phyloP scores from a whole-genome alignment of 192 early-diverging fungal genomes.

The Geranomyces variabilis region DNA sequence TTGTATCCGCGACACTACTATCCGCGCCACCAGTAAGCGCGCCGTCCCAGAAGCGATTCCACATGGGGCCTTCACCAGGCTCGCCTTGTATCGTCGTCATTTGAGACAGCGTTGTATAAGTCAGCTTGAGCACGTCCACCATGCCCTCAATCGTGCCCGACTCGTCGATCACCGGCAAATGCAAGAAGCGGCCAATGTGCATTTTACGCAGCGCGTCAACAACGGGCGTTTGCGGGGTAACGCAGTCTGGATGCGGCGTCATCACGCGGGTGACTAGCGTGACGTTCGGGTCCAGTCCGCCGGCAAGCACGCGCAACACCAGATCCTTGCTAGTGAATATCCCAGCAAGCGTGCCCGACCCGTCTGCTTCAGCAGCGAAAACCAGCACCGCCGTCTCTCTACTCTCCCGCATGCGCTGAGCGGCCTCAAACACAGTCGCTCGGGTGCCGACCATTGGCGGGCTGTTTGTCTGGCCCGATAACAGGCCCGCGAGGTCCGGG shows the following conservation, averaged over 20 bases:
- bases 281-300: slow-evolving; percentile 79
- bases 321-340: slow-evolving; percentile 87
- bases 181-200: slow-evolving; percentile 50
- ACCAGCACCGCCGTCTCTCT: slow-evolving; percentile 56
- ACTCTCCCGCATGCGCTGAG: slow-evolving; percentile 43
- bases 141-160: slow-evolving; percentile 40
- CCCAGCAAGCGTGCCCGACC: slow-evolving; percentile 72
- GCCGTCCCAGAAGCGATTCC: slow-evolving; percentile 55
- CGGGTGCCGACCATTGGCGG: slow-evolving; percentile 41
- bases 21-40: slow-evolving; percentile 18
- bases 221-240: slow-evolving; percentile 41
- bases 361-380: slow-evolving; percentile 42
- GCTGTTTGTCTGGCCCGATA: slow-evolving; percentile 38
- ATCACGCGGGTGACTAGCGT: slow-evolving; percentile 74
- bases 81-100: slow-evolving; percentile 24
- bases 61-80: slow-evolving; percentile 46
- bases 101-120: slow-evolving; percentile 47
- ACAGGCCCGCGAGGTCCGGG: slow-evolving; percentile 81
- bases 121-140: slow-evolving; percentile 57
- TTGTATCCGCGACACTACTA: not conserved
- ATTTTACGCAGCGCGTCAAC: slow-evolving; percentile 57
- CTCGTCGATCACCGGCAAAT: slow-evolving; percentile 54
- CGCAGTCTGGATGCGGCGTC: slow-evolving; percentile 60
- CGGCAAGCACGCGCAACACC: slow-evolving; percentile 55
- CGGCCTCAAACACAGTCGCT: slow-evolving; percentile 50